These are phyloP conservation scores for Pneumocystis carinii DNA, from an alignment of 1,139 yeast genomes.

Conservation along the genomic window DNA sequence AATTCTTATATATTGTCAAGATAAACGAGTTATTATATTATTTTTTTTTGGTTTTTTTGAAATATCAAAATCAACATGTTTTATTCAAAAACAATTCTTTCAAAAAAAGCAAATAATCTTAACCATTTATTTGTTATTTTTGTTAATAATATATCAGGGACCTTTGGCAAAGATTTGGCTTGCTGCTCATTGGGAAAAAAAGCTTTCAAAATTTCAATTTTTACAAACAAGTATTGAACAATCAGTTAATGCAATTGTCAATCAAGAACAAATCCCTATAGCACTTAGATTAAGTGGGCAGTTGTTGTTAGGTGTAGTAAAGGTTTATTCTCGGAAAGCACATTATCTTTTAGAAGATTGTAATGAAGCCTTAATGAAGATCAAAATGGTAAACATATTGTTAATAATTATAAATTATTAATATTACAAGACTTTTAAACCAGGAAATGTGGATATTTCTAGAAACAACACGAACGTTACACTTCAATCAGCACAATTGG, in stretches of 20 bases:
- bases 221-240: constrained; percentile 56
- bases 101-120: constrained; percentile 12
- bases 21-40: background rate
- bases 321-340: constrained; percentile 77
- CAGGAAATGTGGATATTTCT: constrained; percentile 35
- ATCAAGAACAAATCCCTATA: constrained; percentile 31
- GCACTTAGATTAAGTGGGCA: constrained; percentile 83
- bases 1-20: too few relatives aligned
- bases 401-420: background rate
- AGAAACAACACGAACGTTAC: constrained; percentile 29
- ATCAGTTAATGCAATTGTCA: constrained; percentile 44
- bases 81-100: constrained; percentile 17
- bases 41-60: background rate
- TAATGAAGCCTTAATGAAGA: constrained; percentile 54
- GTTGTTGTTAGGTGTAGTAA: constrained; percentile 70
- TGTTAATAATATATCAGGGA: constrained; percentile 30
- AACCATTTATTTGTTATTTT: background rate
- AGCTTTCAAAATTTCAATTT: constrained; percentile 61
- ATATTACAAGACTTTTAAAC: constrained; percentile 34
- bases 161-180: constrained; percentile 88
- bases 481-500: constrained; percentile 31
- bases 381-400: constrained; percentile 35
- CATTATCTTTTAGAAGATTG: constrained; percentile 75
- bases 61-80: constrained; percentile 10
- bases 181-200: constrained; percentile 77